phyloP scores from a whole-genome alignment of 495 filamentous ascomycete species.

The Cenococcum geophilum region DNA sequence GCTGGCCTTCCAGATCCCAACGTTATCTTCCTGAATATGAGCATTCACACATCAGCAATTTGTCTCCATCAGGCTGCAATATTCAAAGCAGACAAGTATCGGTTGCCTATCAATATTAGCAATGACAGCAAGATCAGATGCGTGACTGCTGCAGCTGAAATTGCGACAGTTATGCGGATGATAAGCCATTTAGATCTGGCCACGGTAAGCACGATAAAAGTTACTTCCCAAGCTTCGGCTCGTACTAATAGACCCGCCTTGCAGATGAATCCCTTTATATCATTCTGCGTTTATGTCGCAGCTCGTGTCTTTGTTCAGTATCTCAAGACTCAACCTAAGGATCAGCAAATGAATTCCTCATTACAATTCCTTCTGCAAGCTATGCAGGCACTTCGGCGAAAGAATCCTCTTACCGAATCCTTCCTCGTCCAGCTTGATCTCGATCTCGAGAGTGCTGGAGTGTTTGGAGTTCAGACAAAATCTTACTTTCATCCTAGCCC shows the following conservation, averaged over 20 bases:
- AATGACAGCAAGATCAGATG: conserved; percentile 88
- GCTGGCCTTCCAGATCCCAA: conserved; percentile 71
- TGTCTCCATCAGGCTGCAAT: conserved; percentile 97
- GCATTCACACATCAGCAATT: conserved; percentile 92
- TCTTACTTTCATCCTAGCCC: conserved; percentile 5
- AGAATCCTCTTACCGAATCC: conserved; percentile 88
- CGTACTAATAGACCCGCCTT: background rate
- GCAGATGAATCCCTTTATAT: conserved; percentile 93
- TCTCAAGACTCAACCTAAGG: conserved; percentile 78
- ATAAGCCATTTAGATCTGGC: conserved; percentile 84
- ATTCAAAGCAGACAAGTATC: conserved; percentile 90
- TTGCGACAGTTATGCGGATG: conserved; percentile 95
- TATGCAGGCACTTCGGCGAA: conserved; percentile 79
- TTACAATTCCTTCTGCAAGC: conserved; percentile 83
- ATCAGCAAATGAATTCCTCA: conserved; percentile 73
- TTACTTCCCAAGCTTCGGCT: background rate
- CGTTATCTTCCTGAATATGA: conserved; percentile 93
- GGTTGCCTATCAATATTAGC: conserved; percentile 66
- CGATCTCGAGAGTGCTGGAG: conserved; percentile 63
- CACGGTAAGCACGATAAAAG: conserved; percentile 53
- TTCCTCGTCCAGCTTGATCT: conserved; percentile 93
- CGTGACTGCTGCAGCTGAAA: conserved; percentile 87
- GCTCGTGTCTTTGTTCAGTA: conserved; percentile 95
- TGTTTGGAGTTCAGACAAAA: conserved; percentile 24
- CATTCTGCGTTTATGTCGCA: conserved; percentile 92